Evolutionary conservation across 2,329 filamentous ascomycete genomes (phyloP), one percentile per base, ranked within the genome.

Genomic region (Myriosclerotinia scirpicola): DNA sequence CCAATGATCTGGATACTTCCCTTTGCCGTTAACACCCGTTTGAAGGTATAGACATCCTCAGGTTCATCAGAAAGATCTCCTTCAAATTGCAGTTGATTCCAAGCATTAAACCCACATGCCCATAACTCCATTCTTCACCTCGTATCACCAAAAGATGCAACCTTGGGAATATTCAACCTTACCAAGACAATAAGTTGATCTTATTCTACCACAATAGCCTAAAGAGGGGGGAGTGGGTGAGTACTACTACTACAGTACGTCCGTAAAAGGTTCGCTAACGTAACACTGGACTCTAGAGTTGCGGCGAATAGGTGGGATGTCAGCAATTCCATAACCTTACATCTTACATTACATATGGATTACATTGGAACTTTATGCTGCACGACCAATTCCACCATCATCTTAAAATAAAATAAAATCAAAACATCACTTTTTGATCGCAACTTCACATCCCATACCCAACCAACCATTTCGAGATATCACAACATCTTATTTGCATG

Each of bases 31-130:
- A 85, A 72, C 7, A 84, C 72, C 60, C 77, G 77, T 54, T 75
- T 76, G 68, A 87, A 87, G 1, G 71, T 68, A 22, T 67, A 67
- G 5, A 85, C 22, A 71, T 87, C 85, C 5, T 80, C 75, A 5
- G 81, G 79, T 52, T 84, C 80, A 1, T 73, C 58, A 5, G 67
- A 64, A 11, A 20, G 50, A 6, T 67, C 38, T 54, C 48, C 65
- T 0, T 68, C 68, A 8, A 86, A 82, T 2, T 73, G 70, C 20
- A 87, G 79, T 71, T 88, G 85, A 65, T 77, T 76, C 83, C 83
- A 88, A 64, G 84, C 83, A 72, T 88, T 88, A 76, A 85, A 83
- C 52, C 86, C 86, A 3, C 82, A 71, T 53, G 81, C 84, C 72
- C 83, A 84, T 6, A 88, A 75, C 63, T 82, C 78, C 83, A 85